Conservation (phyloP, 2,329 filamentous ascomycete species). For the Sarocladiaceae sp. region DNA sequence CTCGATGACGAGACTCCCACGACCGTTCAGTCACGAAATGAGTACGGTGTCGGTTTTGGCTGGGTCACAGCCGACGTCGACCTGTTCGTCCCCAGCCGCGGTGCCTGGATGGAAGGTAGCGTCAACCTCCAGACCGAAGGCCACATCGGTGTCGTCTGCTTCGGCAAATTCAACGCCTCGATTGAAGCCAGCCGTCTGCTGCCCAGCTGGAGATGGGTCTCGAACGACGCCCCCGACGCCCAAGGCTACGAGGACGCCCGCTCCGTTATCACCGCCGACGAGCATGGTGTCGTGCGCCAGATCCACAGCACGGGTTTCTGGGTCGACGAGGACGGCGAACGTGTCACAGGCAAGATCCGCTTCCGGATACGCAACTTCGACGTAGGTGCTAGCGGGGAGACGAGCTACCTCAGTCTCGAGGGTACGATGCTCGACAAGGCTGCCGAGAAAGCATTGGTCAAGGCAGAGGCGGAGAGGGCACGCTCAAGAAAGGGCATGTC, state of each 20-base stretch:
- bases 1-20: conserved; percentile 43
- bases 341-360: conserved; percentile 61
- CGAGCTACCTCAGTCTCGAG: conserved; percentile 77
- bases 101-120: conserved; percentile 69
- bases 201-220: conserved; percentile 71
- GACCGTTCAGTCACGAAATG: conserved; percentile 54
- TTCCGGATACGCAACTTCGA: conserved; percentile 86
- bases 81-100: conserved; percentile 69
- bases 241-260: conserved; percentile 35
- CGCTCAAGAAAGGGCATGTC: conserved; percentile 23
- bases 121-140: conserved; percentile 85
- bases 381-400: conserved; percentile 65
- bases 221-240: conserved; percentile 38
- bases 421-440: conserved; percentile 73
- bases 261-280: conserved; percentile 33
- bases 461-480: conserved; percentile 35
- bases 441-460: conserved; percentile 53
- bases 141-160: conserved; percentile 82
- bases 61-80: conserved; percentile 87
- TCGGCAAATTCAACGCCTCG: conserved; percentile 86
- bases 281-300: conserved; percentile 47
- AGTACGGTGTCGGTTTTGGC: conserved; percentile 79
- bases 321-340: conserved; percentile 63
- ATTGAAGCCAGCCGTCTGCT: conserved; percentile 75
- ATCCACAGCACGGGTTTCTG: conserved; percentile 64